phyloP scores from a whole-genome alignment of 768 basidiomycete genomes.

The Termitomyces sp. region DNA sequence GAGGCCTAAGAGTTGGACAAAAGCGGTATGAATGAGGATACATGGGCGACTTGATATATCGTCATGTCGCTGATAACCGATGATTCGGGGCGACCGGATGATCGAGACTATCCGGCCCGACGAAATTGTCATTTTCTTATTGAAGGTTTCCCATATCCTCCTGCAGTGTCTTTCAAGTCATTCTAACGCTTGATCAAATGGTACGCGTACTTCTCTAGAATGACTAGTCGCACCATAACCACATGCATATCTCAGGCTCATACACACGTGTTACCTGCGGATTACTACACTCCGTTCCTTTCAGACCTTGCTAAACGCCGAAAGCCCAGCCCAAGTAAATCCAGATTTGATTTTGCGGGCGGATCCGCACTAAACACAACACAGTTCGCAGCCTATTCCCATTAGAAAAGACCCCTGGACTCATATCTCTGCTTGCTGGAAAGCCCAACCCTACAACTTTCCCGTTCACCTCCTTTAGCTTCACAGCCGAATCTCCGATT shows the following conservation, averaged over 20 bases:
- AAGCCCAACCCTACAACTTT: slow-evolving; percentile 91
- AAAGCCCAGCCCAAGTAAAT: slow-evolving; percentile 59
- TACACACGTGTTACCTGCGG: slow-evolving; percentile 38
- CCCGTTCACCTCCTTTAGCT: slow-evolving; percentile 79
- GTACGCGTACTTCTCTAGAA: background rate
- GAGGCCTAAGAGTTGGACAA: no score
- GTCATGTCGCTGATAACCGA: no score
- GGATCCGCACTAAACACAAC: background rate
- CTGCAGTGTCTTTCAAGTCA: background rate
- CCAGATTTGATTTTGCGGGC: background rate
- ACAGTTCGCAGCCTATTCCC: slow-evolving; percentile 68
- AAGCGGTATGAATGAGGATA: background rate
- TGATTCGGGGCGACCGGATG: background rate
- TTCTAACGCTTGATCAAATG: background rate
- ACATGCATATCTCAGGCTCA: background rate
- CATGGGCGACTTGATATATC: no score
- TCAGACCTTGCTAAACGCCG: slow-evolving; percentile 57
- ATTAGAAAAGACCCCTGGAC: slow-evolving; percentile 70
- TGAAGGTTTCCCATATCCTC: background rate
- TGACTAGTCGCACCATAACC: no score
- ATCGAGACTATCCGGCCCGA: background rate
- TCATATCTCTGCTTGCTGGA: slow-evolving; percentile 83
- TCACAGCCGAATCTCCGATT: slow-evolving; percentile 49
- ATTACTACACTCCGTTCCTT: slow-evolving; percentile 55
- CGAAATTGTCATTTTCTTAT: background rate